Conservation (phyloP, 495 filamentous ascomycete species). For the Ramalina peruviana region DNA sequence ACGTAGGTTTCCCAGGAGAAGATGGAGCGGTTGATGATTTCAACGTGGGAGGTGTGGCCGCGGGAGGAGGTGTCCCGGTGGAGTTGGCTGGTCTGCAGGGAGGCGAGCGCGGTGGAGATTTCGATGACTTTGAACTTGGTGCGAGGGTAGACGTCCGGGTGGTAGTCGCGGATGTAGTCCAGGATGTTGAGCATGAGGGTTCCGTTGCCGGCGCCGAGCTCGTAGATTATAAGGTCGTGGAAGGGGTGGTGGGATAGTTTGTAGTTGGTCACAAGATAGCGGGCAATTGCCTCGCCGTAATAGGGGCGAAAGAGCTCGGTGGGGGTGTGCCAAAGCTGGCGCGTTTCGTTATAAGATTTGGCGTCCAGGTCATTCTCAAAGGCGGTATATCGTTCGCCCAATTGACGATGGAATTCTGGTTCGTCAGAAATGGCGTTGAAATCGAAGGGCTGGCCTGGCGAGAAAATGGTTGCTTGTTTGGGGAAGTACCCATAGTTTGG, state of each 20-base stretch:
- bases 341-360: conserved; percentile 50
- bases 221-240: conserved; percentile 95
- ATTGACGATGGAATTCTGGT: conserved; percentile 57
- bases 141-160: conserved; percentile 84
- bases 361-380: conserved; percentile 84
- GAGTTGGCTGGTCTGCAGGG: conserved; percentile 60
- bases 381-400: conserved; percentile 67
- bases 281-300: conserved; percentile 91
- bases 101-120: conserved; percentile 68
- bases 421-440: conserved; percentile 74
- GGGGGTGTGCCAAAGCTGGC: conserved; percentile 96
- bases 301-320: conserved; percentile 94
- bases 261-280: conserved; percentile 91
- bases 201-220: conserved; percentile 94
- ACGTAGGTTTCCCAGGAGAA: conserved; percentile 86
- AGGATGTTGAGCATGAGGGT: conserved; percentile 97
- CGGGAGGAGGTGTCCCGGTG: conserved; percentile 44
- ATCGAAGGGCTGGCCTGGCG: conserved; percentile 80
- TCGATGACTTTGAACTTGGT: conserved; percentile 94
- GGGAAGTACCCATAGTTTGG: conserved; percentile 96
- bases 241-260: conserved; percentile 86
- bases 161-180: conserved; percentile 82
- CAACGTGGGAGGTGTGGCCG: conserved; percentile 72
- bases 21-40: conserved; percentile 87
- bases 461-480: conserved; percentile 94